These are phyloP conservation scores for Pyrus bretschneideri DNA, from an alignment of 306 rosid species.

Conservation along the genomic window DNA sequence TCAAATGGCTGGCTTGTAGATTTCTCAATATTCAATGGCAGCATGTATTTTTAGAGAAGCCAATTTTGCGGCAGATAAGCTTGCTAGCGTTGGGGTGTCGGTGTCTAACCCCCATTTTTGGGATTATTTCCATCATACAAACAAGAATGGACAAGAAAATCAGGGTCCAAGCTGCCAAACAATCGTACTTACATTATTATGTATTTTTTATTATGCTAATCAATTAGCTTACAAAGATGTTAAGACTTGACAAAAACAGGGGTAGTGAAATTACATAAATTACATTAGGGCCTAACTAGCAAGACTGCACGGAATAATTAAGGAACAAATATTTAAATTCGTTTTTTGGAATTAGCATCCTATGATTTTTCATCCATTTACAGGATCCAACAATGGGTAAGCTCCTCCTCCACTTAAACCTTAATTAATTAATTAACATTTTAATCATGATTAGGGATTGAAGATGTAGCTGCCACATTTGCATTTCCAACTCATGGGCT, in stretches of 20 bases:
- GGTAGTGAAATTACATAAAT: background rate
- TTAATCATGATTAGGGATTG: constrained; percentile 41
- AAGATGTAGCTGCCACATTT: constrained; percentile 79
- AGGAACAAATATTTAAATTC: background rate
- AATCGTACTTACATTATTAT: background rate
- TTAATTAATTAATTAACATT: background rate
- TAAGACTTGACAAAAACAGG: background rate
- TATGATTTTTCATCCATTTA: constrained; percentile 9
- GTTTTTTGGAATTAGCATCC: background rate
- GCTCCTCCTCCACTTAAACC: constrained; percentile 4
- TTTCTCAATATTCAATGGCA: too few species aligned
- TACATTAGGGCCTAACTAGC: background rate
- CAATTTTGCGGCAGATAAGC: too few species aligned
- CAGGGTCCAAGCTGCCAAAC: background rate
- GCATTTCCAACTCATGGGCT: constrained; percentile 98
- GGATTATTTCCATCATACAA: background rate
- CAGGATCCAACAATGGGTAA: constrained; percentile 17
- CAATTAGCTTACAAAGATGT: background rate
- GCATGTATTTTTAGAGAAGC: too few species aligned
- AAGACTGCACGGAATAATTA: background rate
- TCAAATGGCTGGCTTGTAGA: too few species aligned
- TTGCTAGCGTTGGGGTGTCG: too few species aligned
- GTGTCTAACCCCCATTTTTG: too few species aligned
- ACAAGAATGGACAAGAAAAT: background rate
- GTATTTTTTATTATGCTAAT: background rate